Conservation (phyloP, 305 asterid genomes). For the Vinca major region DNA sequence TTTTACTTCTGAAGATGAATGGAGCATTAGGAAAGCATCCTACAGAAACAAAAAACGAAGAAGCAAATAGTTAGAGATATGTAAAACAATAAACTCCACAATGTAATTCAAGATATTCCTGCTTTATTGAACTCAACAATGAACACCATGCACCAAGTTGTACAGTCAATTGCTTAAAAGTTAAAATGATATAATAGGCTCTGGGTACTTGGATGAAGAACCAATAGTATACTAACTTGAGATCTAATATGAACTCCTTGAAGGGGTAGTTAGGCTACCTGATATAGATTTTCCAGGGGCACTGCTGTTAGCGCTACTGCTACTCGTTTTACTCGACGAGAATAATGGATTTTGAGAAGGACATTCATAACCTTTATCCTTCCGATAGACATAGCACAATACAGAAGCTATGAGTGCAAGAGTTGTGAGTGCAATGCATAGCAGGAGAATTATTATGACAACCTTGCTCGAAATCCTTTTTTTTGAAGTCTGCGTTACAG, state of each 20-base stretch:
- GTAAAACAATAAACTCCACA: background rate
- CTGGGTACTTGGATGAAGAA: background rate
- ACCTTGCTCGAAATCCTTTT: constrained; percentile 38
- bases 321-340: constrained; percentile 56
- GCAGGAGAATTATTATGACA: constrained; percentile 38
- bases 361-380: constrained; percentile 22
- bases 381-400: constrained; percentile 37
- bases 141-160: background rate
- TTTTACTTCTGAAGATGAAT: constrained; percentile 30
- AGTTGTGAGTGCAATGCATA: constrained; percentile 41
- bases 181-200: background rate
- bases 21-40: constrained; percentile 69
- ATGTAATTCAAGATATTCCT: background rate
- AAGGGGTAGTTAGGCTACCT: constrained; percentile 29
- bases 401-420: constrained; percentile 44
- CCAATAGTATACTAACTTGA: background rate
- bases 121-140: background rate
- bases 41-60: constrained; percentile 22
- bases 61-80: background rate
- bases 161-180: background rate
- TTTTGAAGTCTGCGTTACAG: constrained; percentile 34
- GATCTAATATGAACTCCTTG: background rate
- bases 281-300: constrained; percentile 28
- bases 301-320: constrained; percentile 43
- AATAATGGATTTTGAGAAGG: constrained; percentile 36